Evolutionary conservation across 208 protist species (phyloP).

Genomic region (Acanthamoeba triangularis): DNA sequence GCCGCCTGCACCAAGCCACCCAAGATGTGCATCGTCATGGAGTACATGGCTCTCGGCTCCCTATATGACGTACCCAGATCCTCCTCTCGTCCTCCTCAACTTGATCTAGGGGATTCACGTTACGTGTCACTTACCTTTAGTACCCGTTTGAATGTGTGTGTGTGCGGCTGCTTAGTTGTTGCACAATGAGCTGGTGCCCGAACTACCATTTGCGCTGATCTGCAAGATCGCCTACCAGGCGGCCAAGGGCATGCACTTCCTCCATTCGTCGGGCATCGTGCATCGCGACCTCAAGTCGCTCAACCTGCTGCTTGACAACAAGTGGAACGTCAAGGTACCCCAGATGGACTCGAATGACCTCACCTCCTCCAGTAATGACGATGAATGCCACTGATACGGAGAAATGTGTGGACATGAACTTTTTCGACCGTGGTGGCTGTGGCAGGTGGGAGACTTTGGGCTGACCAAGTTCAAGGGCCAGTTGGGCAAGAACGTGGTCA

Average conservation of each 20-base stretch:
- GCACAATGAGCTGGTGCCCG: slow-evolving; percentile 7
- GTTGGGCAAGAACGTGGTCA: background rate
- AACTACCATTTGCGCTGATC: background rate
- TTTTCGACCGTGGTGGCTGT: no score
- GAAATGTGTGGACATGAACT: no score
- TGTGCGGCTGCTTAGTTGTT: background rate
- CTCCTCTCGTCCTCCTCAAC: no score
- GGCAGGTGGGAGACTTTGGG: slow-evolving; percentile 53
- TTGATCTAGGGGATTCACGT: no score
- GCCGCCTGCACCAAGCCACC: slow-evolving; percentile 57
- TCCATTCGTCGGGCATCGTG: slow-evolving; percentile 54
- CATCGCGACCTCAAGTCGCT: slow-evolving; percentile 70
- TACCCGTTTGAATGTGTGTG: background rate
- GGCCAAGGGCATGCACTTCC: slow-evolving; percentile 38
- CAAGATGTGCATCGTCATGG: slow-evolving; percentile 63
- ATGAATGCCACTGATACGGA: no score
- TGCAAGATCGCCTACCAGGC: slow-evolving; percentile 44
- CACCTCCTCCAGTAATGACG: no score
- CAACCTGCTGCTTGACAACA: slow-evolving; percentile 68
- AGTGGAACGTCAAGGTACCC: slow-evolving; percentile 77
- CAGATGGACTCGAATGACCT: no score
- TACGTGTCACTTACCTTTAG: no score
- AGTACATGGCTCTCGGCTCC: background rate
- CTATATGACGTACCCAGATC: slow-evolving; percentile 32
- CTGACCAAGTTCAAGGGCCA: slow-evolving; percentile 51